These are phyloP conservation scores for Rhododendron kiyosumense DNA, from an alignment of 148 eudicot species.

Conservation along the genomic window DNA sequence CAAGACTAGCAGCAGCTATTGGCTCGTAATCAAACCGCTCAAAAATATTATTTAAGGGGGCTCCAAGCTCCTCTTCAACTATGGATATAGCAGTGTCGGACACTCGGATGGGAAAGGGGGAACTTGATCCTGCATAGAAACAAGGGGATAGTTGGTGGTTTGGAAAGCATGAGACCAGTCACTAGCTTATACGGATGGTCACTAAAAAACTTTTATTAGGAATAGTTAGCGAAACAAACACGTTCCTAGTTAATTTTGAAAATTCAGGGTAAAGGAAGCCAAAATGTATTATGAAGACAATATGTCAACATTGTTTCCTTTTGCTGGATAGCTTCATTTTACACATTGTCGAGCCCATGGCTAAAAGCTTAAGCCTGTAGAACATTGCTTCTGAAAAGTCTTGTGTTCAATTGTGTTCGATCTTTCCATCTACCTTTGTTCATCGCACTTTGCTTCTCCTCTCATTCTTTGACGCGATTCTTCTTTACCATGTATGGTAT, in stretches of 20 bases:
- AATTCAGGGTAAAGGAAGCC: no score
- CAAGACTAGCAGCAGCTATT: conserved; percentile 97
- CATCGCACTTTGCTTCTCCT: not conserved
- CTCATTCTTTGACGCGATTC: not conserved
- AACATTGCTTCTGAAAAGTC: not conserved
- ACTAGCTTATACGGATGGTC: not conserved
- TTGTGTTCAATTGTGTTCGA: not conserved
- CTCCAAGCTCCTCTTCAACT: conserved; percentile 91
- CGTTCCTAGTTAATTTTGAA: not conserved
- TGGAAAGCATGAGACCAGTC: not conserved
- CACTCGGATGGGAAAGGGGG: conserved; percentile 99
- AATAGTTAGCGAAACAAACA: not conserved
- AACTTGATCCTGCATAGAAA: conserved; percentile 85
- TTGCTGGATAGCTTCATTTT: not conserved
- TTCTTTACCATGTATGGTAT: not conserved
- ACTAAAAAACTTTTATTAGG: not conserved
- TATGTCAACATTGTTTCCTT: not conserved
- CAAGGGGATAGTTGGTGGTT: not conserved
- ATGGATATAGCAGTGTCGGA: conserved; percentile 74
- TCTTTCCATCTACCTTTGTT: not conserved
- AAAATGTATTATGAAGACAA: not conserved
- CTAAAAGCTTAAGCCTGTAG: not conserved
- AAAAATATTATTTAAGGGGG: conserved; percentile 59
- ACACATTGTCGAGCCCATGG: not conserved
- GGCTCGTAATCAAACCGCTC: conserved; percentile 90